Percentiles rank a stretch among this genome's conserved stretches.
These are phyloP conservation scores for Colletotrichum chlorophyti DNA, from an alignment of 2,329 filamentous ascomycete genomes.

Conservation along the genomic window DNA sequence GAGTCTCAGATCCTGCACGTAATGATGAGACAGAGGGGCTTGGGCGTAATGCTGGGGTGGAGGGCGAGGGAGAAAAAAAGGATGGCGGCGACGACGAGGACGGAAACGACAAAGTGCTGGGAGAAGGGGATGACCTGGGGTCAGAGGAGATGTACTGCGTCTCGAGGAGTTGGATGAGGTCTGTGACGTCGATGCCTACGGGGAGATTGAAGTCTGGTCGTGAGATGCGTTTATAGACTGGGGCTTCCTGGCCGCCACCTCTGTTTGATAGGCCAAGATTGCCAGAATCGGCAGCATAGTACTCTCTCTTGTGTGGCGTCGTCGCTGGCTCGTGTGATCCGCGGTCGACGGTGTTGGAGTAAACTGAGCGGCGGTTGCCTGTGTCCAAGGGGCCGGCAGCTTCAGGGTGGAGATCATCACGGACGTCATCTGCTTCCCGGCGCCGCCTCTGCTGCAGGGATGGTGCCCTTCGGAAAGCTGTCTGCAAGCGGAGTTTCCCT, in stretches of 20 bases:
- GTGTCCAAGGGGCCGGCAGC: background rate
- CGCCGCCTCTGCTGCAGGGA: constrained; percentile 1
- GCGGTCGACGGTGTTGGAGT: background rate
- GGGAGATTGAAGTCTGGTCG: constrained; percentile 22
- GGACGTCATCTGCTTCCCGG: too few species aligned
- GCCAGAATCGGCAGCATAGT: background rate
- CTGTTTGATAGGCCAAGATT: background rate
- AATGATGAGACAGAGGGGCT: background rate
- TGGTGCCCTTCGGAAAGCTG: constrained; percentile 9
- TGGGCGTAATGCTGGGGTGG: background rate
- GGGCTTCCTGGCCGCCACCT: background rate
- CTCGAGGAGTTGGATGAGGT: constrained; percentile 23
- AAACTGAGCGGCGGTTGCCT: background rate
- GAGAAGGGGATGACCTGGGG: background rate
- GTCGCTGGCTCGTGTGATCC: background rate
- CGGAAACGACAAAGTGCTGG: background rate
- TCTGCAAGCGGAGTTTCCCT: constrained; percentile 17
- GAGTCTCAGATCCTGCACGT: background rate
- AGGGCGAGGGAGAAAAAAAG: background rate
- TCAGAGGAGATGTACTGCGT: constrained; percentile 13
- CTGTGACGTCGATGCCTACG: constrained; percentile 9
- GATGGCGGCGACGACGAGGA: background rate
- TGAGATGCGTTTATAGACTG: constrained; percentile 18
- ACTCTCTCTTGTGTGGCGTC: background rate
- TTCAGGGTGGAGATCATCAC: background rate